These are phyloP conservation scores for Saccharomyces paradoxus DNA, from an alignment of 805 yeast species.

Conservation along the genomic window DNA sequence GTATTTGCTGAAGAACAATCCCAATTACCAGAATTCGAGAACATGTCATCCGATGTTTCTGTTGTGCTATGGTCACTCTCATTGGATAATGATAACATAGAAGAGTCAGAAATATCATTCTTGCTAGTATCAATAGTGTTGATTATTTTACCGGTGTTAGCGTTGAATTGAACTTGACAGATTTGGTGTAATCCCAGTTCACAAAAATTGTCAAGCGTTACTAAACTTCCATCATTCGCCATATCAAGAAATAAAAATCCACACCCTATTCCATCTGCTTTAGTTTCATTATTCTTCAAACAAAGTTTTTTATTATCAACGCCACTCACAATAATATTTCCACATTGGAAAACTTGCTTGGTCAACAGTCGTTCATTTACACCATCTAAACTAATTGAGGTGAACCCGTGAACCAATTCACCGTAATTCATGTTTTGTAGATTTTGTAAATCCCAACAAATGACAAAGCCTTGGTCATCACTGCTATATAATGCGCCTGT, in stretches of 20 bases:
- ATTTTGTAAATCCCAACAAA: constrained; percentile 22
- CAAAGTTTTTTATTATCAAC: constrained; percentile 1
- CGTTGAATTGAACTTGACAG: constrained; percentile 13
- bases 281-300: constrained; percentile 1
- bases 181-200: constrained; percentile 24
- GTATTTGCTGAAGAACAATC: neutral
- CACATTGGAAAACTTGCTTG: constrained; percentile 18
- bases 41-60: neutral
- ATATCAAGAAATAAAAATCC: constrained; percentile 11
- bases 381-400: constrained; percentile 7
- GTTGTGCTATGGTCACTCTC: neutral
- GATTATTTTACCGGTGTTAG: neutral
- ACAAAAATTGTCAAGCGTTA: constrained; percentile 7
- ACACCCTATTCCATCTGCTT: constrained; percentile 1
- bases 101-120: neutral
- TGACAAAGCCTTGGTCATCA: constrained; percentile 17
- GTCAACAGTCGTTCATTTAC: constrained; percentile 1
- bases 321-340: constrained; percentile 20
- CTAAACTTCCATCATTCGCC: constrained; percentile 11
- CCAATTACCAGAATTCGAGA: neutral
- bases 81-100: neutral
- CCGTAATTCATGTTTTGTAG: constrained; percentile 13
- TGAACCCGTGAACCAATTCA: constrained; percentile 17
- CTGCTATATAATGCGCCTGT: constrained; percentile 13
- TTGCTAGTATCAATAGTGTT: neutral